Evolutionary conservation across 345 rosid genomes (phyloP).

Genomic region (Erysimum cheiranthoides): DNA sequence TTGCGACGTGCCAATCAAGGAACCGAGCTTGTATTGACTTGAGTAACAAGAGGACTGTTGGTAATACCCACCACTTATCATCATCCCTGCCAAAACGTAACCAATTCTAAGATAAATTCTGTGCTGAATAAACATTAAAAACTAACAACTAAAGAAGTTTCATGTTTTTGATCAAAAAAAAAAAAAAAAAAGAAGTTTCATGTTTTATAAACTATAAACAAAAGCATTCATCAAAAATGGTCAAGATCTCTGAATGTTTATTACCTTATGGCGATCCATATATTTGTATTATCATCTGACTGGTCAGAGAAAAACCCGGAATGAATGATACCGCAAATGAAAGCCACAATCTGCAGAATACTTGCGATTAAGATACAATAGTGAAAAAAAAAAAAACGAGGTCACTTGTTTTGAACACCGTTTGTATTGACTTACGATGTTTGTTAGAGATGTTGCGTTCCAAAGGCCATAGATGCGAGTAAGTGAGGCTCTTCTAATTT

Average conservation of each 20-base stretch:
- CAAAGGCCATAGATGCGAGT: slow-evolving; percentile 89
- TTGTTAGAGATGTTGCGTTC: slow-evolving; percentile 88
- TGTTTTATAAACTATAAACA: not conserved
- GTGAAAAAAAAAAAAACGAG: not conserved
- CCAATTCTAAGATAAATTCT: not conserved
- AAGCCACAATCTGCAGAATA: slow-evolving; percentile 80
- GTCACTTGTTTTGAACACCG: not conserved
- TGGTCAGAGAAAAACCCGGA: slow-evolving; percentile 56
- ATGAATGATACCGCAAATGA: slow-evolving; percentile 68
- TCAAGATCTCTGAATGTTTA: not conserved
- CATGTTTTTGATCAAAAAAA: too few relatives aligned
- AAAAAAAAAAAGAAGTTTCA: too few relatives aligned
- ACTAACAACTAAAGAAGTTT: not conserved
- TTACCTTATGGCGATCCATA: slow-evolving; percentile 69
- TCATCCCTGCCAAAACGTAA: slow-evolving; percentile 62
- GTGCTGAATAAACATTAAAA: too few relatives aligned
- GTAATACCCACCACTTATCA: slow-evolving; percentile 93
- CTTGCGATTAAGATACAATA: slow-evolving; percentile 23
- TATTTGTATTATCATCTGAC: slow-evolving; percentile 38
- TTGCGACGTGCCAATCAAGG: slow-evolving; percentile 91
- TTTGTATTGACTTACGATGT: slow-evolving; percentile 67
- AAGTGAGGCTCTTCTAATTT: slow-evolving; percentile 88
- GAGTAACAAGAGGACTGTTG: slow-evolving; percentile 66
- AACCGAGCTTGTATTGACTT: slow-evolving; percentile 87
- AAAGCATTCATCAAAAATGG: not conserved